These are phyloP conservation scores for Penicillium capsulatum DNA, from an alignment of 2,329 filamentous ascomycete species.

Conservation along the genomic window DNA sequence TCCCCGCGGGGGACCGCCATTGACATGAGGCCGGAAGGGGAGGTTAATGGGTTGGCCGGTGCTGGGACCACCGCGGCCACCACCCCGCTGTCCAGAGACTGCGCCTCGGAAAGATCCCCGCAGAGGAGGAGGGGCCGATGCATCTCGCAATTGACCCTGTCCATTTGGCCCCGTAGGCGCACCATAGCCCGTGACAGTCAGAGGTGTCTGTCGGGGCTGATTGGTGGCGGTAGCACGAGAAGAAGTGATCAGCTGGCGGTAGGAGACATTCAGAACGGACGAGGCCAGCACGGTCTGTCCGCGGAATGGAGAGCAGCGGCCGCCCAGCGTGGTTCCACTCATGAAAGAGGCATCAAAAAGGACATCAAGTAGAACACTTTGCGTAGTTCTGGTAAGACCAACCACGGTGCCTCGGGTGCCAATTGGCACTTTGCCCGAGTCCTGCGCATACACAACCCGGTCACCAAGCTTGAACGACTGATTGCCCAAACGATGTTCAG, in stretches of 20 bases:
- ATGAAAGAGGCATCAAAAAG: constrained; percentile 95
- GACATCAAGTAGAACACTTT: constrained; percentile 77
- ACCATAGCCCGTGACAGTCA: constrained; percentile 55
- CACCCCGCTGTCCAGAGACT: constrained; percentile 44
- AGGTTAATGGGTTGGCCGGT: constrained; percentile 25
- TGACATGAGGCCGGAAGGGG: constrained; percentile 32
- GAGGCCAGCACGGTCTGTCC: constrained; percentile 85
- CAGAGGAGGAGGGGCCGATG: constrained; percentile 54
- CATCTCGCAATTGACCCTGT: constrained; percentile 57
- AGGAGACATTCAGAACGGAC: constrained; percentile 82
- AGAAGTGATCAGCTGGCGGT: constrained; percentile 70
- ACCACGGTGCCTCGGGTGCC: constrained; percentile 89
- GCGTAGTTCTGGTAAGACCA: constrained; percentile 82
- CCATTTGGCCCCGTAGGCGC: constrained; percentile 55
- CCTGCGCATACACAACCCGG: constrained; percentile 85
- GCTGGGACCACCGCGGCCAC: constrained; percentile 32
- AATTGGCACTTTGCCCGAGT: constrained; percentile 91
- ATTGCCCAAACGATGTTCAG: constrained; percentile 84
- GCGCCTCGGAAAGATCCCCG: constrained; percentile 57
- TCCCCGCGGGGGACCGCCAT: constrained; percentile 21
- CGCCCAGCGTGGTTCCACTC: constrained; percentile 88
- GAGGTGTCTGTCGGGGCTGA: constrained; percentile 50
- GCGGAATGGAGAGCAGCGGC: constrained; percentile 86
- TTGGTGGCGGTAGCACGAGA: constrained; percentile 38
- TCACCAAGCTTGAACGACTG: constrained; percentile 83